Percentiles rank a stretch among this genome's conserved stretches.
Conservation (phyloP, 1,284 basidiomycete genomes). For the Phellopilus nigrolimitatus region DNA sequence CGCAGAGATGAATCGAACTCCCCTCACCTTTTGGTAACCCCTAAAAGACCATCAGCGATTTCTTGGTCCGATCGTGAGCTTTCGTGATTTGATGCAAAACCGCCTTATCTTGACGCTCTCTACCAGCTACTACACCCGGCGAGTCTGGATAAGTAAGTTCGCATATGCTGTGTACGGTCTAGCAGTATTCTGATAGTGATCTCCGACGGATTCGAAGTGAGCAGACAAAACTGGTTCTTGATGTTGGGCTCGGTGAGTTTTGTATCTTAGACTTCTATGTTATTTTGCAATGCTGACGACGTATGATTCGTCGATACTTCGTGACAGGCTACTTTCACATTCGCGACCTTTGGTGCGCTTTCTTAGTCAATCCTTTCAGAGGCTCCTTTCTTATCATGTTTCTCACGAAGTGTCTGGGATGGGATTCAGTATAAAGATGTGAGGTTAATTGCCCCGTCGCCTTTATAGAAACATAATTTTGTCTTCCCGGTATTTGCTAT, state of each 20-base stretch:
- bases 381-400: background rate
- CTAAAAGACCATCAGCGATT: background rate
- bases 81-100: background rate
- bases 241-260: conserved; percentile 1
- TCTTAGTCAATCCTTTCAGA: background rate
- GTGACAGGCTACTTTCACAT: background rate
- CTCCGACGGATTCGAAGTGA: background rate
- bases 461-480: background rate
- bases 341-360: conserved; percentile 8
- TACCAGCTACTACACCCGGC: background rate
- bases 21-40: background rate
- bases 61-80: conserved; percentile 11
- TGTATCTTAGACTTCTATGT: background rate
- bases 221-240: conserved; percentile 9
- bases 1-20: background rate
- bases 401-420: background rate
- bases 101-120: background rate
- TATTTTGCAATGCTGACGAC: background rate
- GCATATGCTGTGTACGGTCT: no score
- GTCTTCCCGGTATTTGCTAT: background rate
- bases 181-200: background rate
- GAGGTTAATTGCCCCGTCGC: background rate
- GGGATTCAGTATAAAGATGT: background rate
- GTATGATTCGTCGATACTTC: background rate
- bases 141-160: conserved; percentile 11